phyloP scores from a whole-genome alignment of 805 yeast species.

The Starmerella khaoyaiensis region DNA sequence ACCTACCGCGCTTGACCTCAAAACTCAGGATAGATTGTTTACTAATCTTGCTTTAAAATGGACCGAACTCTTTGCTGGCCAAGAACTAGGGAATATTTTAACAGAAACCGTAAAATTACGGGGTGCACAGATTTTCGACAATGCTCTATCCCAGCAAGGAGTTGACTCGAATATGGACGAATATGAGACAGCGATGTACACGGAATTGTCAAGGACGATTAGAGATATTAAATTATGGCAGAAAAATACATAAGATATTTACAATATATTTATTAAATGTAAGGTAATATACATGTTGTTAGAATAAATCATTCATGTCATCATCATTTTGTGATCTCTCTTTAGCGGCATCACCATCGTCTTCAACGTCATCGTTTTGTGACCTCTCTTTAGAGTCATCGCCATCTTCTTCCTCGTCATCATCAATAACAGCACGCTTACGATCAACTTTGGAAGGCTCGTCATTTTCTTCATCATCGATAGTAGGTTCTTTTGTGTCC shows the following conservation, averaged over 20 bases:
- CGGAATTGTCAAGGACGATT: slow-evolving; percentile 23
- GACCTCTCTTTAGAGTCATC: slow-evolving; percentile 14
- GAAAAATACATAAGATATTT: slow-evolving; percentile 6
- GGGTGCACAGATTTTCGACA: slow-evolving; percentile 58
- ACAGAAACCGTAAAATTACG: slow-evolving; percentile 46
- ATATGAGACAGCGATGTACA: slow-evolving; percentile 21
- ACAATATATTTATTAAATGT: background rate
- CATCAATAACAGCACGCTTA: slow-evolving; percentile 11
- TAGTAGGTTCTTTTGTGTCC: slow-evolving; percentile 16
- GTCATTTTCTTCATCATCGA: slow-evolving; percentile 18
- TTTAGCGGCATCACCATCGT: slow-evolving; percentile 18
- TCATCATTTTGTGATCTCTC: slow-evolving; percentile 22
- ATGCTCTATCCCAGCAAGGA: slow-evolving; percentile 41
- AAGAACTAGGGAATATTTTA: slow-evolving; percentile 42
- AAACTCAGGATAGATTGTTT: slow-evolving; percentile 51
- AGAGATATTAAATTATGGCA: slow-evolving; percentile 36
- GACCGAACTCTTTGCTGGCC: slow-evolving; percentile 58
- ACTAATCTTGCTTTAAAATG: slow-evolving; percentile 63
- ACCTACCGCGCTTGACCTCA: slow-evolving; percentile 52
- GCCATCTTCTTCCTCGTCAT: slow-evolving; percentile 14
- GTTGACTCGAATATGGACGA: slow-evolving; percentile 36
- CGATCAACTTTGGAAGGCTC: slow-evolving; percentile 5
- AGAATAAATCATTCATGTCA: slow-evolving; percentile 21
- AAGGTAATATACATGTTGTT: background rate
- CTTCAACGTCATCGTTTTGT: slow-evolving; percentile 24